phyloP scores from a whole-genome alignment of 1,139 yeast genomes.

The Lodderomyces margitis region DNA sequence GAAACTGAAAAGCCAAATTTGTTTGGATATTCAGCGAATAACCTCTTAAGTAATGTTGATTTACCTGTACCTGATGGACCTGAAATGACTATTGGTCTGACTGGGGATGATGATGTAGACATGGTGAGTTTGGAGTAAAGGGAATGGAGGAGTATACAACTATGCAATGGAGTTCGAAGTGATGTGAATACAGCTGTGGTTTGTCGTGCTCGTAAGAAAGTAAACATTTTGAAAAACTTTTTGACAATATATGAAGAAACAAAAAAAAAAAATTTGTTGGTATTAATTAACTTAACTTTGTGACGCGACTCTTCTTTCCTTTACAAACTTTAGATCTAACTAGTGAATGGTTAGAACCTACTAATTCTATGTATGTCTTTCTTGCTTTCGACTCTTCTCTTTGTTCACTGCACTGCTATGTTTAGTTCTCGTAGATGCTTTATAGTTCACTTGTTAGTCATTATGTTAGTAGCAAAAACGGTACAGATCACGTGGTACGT shows the following conservation, averaged over 20 bases:
- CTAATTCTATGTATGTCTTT: no score
- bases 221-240: neutral
- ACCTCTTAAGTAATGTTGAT: constrained; percentile 84
- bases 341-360: no score
- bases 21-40: constrained; percentile 87
- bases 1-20: constrained; percentile 92
- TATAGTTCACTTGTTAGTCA: no score
- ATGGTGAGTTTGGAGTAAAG: neutral
- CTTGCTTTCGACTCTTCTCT: no score
- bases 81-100: constrained; percentile 85
- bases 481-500: no score
- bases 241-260: neutral
- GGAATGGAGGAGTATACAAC: neutral
- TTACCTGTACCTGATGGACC: constrained; percentile 99
- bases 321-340: no score
- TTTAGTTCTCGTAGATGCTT: no score
- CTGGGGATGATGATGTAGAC: constrained; percentile 17
- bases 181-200: neutral
- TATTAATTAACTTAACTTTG: neutral
- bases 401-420: no score
- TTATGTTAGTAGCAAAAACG: no score
- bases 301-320: no score
- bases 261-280: neutral
- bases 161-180: neutral
- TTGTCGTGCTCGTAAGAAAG: neutral